A percentile compares a stretch with the other conserved stretches of the same genome.
These are phyloP conservation scores for Aspergillus aculeatinus DNA, from an alignment of 2,329 filamentous ascomycete genomes.

Conservation along the genomic window DNA sequence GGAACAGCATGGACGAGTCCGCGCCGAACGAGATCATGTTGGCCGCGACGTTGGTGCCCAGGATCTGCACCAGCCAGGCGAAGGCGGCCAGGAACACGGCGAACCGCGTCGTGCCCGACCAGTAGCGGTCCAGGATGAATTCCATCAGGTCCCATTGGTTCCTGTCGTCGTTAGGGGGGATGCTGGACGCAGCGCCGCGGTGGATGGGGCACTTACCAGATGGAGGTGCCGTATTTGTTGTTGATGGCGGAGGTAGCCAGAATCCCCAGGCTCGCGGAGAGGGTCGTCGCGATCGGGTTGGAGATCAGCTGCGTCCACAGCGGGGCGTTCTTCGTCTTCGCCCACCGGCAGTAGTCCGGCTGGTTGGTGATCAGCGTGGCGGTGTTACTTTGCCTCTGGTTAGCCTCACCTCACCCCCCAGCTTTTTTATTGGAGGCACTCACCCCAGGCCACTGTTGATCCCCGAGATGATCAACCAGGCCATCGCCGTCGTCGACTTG, in stretches of 20 bases:
- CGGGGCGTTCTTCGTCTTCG: conserved; percentile 32
- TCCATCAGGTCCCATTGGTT: conserved; percentile 36
- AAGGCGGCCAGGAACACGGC: conserved; percentile 42
- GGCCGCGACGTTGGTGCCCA: conserved; percentile 40
- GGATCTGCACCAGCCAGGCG: conserved; percentile 36
- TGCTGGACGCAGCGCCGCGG: background rate
- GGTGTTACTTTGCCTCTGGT: conserved; percentile 20
- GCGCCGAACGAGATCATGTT: conserved; percentile 39
- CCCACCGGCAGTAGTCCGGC: conserved; percentile 47
- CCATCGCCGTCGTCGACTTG: conserved; percentile 9
- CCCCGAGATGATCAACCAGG: conserved; percentile 42
- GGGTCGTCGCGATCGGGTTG: conserved; percentile 44
- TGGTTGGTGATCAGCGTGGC: conserved; percentile 45
- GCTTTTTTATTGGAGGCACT: background rate
- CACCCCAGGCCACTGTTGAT: conserved; percentile 42
- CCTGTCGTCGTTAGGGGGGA: conserved; percentile 7
- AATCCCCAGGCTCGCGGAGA: conserved; percentile 47
- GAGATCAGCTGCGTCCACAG: conserved; percentile 45
- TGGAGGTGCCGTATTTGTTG: conserved; percentile 39
- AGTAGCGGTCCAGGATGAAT: conserved; percentile 33
- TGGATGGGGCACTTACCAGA: conserved; percentile 17
- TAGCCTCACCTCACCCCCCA: background rate
- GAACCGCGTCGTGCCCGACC: conserved; percentile 35
- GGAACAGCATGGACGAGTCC: conserved; percentile 45
- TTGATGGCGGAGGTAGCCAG: conserved; percentile 46